phyloP scores from a whole-genome alignment of 2,329 filamentous ascomycete genomes.

The Pestalotiopsis fici region DNA sequence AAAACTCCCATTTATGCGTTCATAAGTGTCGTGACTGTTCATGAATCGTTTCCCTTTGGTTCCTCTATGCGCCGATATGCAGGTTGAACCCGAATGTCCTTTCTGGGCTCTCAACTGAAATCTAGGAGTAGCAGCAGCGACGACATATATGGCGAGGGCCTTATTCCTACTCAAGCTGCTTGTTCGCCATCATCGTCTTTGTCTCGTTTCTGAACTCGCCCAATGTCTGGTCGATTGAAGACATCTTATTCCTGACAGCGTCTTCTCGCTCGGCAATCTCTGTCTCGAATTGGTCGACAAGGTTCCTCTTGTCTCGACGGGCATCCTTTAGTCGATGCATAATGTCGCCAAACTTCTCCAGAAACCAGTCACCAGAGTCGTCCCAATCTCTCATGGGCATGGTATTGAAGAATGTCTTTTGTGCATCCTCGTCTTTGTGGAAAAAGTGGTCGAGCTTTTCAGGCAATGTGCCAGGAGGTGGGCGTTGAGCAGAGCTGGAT shows the following conservation, averaged over 20 bases:
- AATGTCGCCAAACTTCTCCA: slow-evolving; percentile 52
- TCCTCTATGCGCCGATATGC: background rate
- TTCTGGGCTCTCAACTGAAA: background rate
- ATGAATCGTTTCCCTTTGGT: background rate
- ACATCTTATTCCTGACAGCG: slow-evolving; percentile 51
- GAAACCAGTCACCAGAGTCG: slow-evolving; percentile 60
- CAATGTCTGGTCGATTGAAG: slow-evolving; percentile 57
- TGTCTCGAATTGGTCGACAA: slow-evolving; percentile 52
- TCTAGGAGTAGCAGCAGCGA: background rate
- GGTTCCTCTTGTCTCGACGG: slow-evolving; percentile 49
- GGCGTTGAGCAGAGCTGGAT: slow-evolving; percentile 33
- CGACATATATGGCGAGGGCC: background rate
- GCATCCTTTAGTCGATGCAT: slow-evolving; percentile 49
- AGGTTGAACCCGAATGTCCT: background rate
- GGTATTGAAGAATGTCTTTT: slow-evolving; percentile 51
- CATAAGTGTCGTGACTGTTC: background rate
- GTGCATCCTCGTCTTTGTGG: slow-evolving; percentile 40
- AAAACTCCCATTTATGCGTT: slow-evolving; percentile 12
- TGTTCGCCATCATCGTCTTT: slow-evolving; percentile 48
- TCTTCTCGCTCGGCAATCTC: slow-evolving; percentile 58
- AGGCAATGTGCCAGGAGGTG: slow-evolving; percentile 40
- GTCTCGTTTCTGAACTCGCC: slow-evolving; percentile 58
- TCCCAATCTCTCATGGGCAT: slow-evolving; percentile 62
- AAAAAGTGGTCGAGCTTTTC: slow-evolving; percentile 49
- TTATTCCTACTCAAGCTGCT: slow-evolving; percentile 10